Evolutionary conservation across 202 grass and related monocot genomes (phyloP), one percentile per base, ranked within the genome.

Genomic region (Schoenoplectus triqueter): DNA sequence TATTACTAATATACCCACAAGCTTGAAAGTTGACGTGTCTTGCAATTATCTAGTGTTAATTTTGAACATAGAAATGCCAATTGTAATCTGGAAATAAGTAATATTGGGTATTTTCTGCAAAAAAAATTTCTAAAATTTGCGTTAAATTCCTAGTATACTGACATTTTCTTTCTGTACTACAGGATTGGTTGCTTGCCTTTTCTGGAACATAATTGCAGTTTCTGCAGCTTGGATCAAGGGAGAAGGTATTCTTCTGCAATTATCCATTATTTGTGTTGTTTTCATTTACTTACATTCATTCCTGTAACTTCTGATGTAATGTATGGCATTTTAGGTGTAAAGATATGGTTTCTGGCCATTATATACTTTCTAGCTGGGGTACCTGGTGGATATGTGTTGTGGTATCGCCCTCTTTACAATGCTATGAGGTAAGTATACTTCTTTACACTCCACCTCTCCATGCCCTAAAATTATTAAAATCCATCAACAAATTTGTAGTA

Each of bases 341-440:
- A 94, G 83, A 99, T 99, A 50, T 99, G 93, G 96, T 87, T 99
- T 63, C 85, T 99, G 70, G 93, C 96, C 64, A 91, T 99, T 81
- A 96, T 99, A 86, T 99, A 99, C 89, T 96, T 99, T 76, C 92
- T 99, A 64, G 89, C 93, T 81, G 96, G 96, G 54, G 97, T 99
- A 83, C 97, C 93, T 79, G 93, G 97, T 88, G 93, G 93, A 85
- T 99, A 94, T 88, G 88, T 96, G 59, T 88, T 96, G 84, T 99
- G 96, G 96, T 99, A 99, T 85, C 90, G 93, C 55, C 93, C 96
- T 86, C 93, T 96, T 64, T 99, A 99, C 91, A 92, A 94, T 94
- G 96, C 96, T 78, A 91, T 94, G 90, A 99, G 96, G 96, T 99
- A 87, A 65, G 63, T 86, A 45, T 31, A 81, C 68, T 82, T 76